Conservation (phyloP, 2,329 filamentous ascomycete species). For the Chrysoporthe austroafricana region DNA sequence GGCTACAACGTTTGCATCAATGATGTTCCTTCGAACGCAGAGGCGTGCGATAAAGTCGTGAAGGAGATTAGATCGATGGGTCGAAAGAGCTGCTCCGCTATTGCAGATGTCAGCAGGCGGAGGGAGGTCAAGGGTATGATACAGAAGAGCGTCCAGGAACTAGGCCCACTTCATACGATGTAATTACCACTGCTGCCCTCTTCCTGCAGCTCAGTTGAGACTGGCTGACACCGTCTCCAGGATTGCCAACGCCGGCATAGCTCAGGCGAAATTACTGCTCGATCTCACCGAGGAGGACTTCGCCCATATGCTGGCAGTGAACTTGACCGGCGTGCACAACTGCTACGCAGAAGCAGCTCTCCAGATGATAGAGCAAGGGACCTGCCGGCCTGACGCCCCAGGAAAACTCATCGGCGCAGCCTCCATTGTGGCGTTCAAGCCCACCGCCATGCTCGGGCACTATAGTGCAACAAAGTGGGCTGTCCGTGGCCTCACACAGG, state of each 20-base stretch:
- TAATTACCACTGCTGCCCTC: neutral
- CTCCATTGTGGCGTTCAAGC: slow-evolving; percentile 63
- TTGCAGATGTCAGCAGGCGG: slow-evolving; percentile 64
- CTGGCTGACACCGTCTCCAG: neutral
- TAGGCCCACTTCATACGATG: slow-evolving; percentile 52
- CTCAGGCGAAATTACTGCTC: slow-evolving; percentile 58
- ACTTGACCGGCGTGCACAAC: slow-evolving; percentile 67
- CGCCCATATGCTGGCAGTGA: slow-evolving; percentile 64
- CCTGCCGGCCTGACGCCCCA: slow-evolving; percentile 34
- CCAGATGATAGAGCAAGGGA: slow-evolving; percentile 66
- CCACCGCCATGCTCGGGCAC: slow-evolving; percentile 61
- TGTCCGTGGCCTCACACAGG: slow-evolving; percentile 67
- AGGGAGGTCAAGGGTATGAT: slow-evolving; percentile 56
- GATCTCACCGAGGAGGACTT: slow-evolving; percentile 62
- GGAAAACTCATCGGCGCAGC: slow-evolving; percentile 58
- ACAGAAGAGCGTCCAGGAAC: slow-evolving; percentile 50
- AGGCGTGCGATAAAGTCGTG: slow-evolving; percentile 56
- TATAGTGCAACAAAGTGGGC: slow-evolving; percentile 71
- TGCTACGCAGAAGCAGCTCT: slow-evolving; percentile 66
- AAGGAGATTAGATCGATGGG: slow-evolving; percentile 56
- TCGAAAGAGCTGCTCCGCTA: slow-evolving; percentile 55
- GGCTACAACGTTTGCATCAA: slow-evolving; percentile 71
- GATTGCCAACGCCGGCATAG: slow-evolving; percentile 67
- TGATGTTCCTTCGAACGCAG: slow-evolving; percentile 58
- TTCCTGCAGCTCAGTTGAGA: neutral